Percentiles rank a stretch among this genome's conserved stretches.
Evolutionary conservation across 768 basidiomycete genomes (phyloP).

Genomic region (Auriscalpium microsporum): DNA sequence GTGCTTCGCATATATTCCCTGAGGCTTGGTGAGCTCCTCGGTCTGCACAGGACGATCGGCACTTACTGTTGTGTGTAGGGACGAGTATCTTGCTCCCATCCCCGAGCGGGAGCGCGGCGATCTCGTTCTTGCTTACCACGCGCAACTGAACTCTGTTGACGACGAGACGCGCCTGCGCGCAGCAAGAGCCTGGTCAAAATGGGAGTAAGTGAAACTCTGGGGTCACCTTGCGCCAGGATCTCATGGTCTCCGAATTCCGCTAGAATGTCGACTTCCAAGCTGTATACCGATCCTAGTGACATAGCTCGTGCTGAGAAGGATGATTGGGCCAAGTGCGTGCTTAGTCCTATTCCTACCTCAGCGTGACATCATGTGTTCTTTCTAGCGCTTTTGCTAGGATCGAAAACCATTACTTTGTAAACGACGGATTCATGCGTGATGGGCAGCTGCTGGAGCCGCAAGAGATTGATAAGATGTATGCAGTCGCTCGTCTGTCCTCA

Average conservation of each 20-base stretch:
- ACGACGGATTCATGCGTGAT: constrained; percentile 86
- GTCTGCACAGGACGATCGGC: background rate
- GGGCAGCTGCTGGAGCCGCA: constrained; percentile 83
- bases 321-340: constrained; percentile 61
- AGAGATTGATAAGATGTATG: constrained; percentile 79
- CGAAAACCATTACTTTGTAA: constrained; percentile 87
- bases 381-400: constrained; percentile 79
- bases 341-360: background rate
- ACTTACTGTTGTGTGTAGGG: constrained; percentile 38
- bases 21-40: constrained; percentile 63
- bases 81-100: constrained; percentile 73
- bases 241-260: background rate
- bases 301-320: constrained; percentile 64
- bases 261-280: constrained; percentile 78
- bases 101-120: constrained; percentile 75
- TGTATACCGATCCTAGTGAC: constrained; percentile 60
- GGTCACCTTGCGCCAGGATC: background rate
- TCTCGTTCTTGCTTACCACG: constrained; percentile 78
- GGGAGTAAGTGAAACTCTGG: constrained; percentile 57
- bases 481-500: background rate
- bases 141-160: constrained; percentile 65
- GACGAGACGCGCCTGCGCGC: constrained; percentile 56
- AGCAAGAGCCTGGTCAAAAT: constrained; percentile 82
- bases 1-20: constrained; percentile 74
- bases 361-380: background rate